Percentiles rank a stretch among this genome's conserved stretches.
Conservation (phyloP, 164 flowering plant species). For the Cinnamomum micranthum region DNA sequence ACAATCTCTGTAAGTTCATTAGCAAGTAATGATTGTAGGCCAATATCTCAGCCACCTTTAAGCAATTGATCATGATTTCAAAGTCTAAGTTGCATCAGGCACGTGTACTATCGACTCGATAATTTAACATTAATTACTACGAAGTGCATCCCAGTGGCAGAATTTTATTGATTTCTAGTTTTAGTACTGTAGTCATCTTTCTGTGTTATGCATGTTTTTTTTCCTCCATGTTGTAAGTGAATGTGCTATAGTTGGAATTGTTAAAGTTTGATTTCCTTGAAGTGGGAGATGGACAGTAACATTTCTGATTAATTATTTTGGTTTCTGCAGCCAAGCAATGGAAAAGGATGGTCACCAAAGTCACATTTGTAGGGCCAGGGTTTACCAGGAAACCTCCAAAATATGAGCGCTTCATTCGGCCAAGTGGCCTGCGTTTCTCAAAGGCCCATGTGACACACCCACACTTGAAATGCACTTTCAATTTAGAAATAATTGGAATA, state of each 20-base stretch:
- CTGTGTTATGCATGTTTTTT: no score
- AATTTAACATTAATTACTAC: no score
- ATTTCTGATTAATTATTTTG: not conserved
- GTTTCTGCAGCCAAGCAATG: conserved; percentile 84
- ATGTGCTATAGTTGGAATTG: not conserved
- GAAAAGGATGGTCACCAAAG: conserved; percentile 98
- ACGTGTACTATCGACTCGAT: no score
- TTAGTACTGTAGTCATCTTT: no score
- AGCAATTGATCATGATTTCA: no score
- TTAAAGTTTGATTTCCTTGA: not conserved
- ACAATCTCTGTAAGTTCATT: no score
- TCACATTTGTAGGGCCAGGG: conserved; percentile 85
- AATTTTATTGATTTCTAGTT: no score
- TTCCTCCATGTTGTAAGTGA: no score
- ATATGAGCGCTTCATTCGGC: conserved; percentile 95
- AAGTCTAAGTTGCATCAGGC: no score
- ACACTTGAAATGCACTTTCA: conserved; percentile 91
- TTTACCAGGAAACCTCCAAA: conserved; percentile 98
- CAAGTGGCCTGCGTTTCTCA: conserved; percentile 76
- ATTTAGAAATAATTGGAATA: conserved; percentile 90
- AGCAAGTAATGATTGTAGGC: no score
- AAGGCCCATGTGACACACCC: conserved; percentile 99
- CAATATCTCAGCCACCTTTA: no score
- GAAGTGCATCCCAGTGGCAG: no score
- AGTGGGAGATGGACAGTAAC: not conserved